phyloP scores from a whole-genome alignment of 129 eudicot genomes.

The Helichrysum umbraculigerum region DNA sequence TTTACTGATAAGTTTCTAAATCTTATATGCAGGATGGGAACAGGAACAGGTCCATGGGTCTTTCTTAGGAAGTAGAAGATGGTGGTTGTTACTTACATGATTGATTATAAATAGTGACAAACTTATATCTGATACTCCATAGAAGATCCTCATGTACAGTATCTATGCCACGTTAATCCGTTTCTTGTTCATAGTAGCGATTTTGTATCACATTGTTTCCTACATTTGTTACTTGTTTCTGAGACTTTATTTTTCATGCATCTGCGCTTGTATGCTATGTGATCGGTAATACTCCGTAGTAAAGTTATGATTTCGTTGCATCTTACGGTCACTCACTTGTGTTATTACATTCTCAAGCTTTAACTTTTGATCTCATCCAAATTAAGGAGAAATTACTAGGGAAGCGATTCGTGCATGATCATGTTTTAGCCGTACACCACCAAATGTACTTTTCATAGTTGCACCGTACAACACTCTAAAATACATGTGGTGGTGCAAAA shows the following conservation, averaged over 20 bases:
- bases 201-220: neutral
- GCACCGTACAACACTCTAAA: too few species aligned
- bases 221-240: neutral
- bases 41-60: conserved; percentile 80
- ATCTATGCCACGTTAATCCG: neutral
- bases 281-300: neutral
- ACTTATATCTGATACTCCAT: neutral
- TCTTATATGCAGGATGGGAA: conserved; percentile 64
- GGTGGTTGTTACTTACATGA: conserved; percentile 4
- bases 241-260: neutral
- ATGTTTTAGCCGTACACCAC: too few species aligned
- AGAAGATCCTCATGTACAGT: neutral
- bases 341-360: too few species aligned
- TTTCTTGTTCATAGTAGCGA: neutral
- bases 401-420: too few species aligned
- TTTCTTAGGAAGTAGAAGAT: conserved; percentile 43
- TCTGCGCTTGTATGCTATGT: neutral
- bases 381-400: too few species aligned
- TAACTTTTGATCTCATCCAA: too few species aligned
- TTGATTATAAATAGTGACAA: neutral
- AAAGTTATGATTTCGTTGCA: too few species aligned
- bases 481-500: too few species aligned
- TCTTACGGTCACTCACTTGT: too few species aligned
- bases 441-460: too few species aligned
- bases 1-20: neutral